Evolutionary conservation across 495 filamentous ascomycete genomes (phyloP).

Genomic region (Penicillium desertorum): DNA sequence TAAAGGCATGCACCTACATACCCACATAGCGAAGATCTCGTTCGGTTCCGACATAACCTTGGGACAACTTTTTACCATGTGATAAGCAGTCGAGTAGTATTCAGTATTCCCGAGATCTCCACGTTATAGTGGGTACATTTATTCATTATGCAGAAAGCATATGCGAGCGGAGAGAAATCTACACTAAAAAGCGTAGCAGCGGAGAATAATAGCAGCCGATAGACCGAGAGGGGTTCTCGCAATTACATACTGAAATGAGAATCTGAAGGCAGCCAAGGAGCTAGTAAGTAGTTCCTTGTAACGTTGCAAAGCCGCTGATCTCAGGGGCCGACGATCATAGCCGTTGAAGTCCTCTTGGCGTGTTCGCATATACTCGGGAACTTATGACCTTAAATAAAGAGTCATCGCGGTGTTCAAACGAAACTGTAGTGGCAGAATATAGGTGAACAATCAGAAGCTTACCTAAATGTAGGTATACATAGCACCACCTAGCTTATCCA

Average conservation of each 20-base stretch:
- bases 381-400: neutral
- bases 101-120: neutral
- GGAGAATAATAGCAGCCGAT: constrained; percentile 17
- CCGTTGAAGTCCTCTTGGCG: constrained; percentile 5
- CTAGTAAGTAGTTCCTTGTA: constrained; percentile 13
- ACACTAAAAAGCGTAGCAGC: neutral
- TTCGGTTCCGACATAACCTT: neutral
- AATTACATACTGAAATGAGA: constrained; percentile 12
- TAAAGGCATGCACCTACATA: neutral
- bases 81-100: constrained; percentile 2
- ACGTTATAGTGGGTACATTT: neutral
- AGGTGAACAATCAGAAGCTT: neutral
- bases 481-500: neutral
- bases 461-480: neutral
- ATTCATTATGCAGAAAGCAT: neutral
- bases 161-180: neutral
- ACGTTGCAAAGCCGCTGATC: constrained; percentile 14
- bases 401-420: neutral
- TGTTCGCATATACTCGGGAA: constrained; percentile 7
- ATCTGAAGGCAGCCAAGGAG: constrained; percentile 17
- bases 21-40: neutral
- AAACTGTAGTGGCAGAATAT: neutral
- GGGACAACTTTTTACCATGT: neutral
- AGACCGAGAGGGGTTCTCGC: constrained; percentile 15
- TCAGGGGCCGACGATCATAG: constrained; percentile 7